Percentiles rank a stretch among this genome's conserved stretches.
phyloP scores from a whole-genome alignment of 257 asterid species.

The Fraxinus cuspidata region DNA sequence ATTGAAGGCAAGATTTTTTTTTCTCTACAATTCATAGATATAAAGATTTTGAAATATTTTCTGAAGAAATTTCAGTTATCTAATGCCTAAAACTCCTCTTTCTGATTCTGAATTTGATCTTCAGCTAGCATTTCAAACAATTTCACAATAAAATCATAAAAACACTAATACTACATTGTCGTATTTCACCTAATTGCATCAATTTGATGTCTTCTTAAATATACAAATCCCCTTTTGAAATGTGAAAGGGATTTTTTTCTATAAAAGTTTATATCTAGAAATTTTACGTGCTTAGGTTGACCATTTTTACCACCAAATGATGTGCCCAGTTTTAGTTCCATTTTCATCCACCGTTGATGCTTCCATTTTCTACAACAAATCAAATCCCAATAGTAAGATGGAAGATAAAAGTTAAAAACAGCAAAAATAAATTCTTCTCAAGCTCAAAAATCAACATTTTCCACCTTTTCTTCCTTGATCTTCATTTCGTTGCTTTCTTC shows the following conservation, averaged over 20 bases:
- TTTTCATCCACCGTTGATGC: slow-evolving; percentile 84
- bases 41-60: neutral
- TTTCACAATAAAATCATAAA: slow-evolving; percentile 6
- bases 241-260: neutral
- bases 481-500: too few relatives aligned
- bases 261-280: neutral
- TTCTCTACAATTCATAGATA: neutral
- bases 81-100: neutral
- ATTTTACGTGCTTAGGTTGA: slow-evolving; percentile 79
- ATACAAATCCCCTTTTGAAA: neutral
- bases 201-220: neutral
- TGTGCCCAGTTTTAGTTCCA: slow-evolving; percentile 92
- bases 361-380: slow-evolving; percentile 68
- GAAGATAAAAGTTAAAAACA: neutral
- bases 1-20: too few relatives aligned
- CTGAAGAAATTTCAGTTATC: neutral
- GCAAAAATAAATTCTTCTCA: too few relatives aligned
- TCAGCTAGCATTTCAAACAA: neutral
- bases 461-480: too few relatives aligned
- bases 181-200: neutral
- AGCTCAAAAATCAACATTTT: too few relatives aligned
- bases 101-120: neutral
- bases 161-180: neutral
- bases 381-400: neutral
- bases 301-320: slow-evolving; percentile 93